Evolutionary conservation across 2,329 filamentous ascomycete genomes (phyloP).

Genomic region (Ophiostoma tasmaniense): DNA sequence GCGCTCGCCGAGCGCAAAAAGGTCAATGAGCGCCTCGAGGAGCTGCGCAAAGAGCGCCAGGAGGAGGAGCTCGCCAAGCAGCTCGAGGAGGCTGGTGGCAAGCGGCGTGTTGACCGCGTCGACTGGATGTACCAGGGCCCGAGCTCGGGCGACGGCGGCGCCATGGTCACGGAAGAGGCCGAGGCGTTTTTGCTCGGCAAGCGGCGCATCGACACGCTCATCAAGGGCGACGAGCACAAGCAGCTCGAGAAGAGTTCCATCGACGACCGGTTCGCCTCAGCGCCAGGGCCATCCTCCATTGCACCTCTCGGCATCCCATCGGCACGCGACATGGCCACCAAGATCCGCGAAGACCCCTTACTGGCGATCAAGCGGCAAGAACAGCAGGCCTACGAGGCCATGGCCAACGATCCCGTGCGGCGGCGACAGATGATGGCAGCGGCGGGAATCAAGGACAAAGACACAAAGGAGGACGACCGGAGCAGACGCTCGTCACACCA

Average conservation of each 20-base stretch:
- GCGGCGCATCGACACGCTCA: conserved; percentile 72
- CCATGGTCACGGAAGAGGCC: conserved; percentile 70
- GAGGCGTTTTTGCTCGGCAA: conserved; percentile 92
- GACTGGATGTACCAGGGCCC: conserved; percentile 99
- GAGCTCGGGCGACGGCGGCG: conserved; percentile 59
- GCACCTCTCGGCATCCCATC: conserved; percentile 33
- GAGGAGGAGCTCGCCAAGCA: conserved; percentile 86
- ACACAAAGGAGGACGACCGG: conserved; percentile 27
- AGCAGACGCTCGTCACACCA: conserved; percentile 20
- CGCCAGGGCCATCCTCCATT: not conserved
- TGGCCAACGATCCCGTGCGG: conserved; percentile 69
- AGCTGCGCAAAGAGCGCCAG: conserved; percentile 86
- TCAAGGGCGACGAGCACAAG: conserved; percentile 73
- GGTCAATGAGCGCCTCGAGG: conserved; percentile 82
- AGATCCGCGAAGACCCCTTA: conserved; percentile 85
- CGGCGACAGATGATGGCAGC: conserved; percentile 58
- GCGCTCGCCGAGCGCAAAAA: conserved; percentile 92
- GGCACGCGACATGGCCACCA: conserved; percentile 69
- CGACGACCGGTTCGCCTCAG: conserved; percentile 45
- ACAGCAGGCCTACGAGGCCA: conserved; percentile 67
- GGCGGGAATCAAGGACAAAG: conserved; percentile 40
- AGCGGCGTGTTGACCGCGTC: conserved; percentile 70
- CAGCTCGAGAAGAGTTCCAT: conserved; percentile 67
- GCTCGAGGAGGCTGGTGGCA: conserved; percentile 80
- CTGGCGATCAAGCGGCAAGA: conserved; percentile 90